phyloP scores from a whole-genome alignment of 805 yeast genomes.

The Hanseniaspora lachancei region DNA sequence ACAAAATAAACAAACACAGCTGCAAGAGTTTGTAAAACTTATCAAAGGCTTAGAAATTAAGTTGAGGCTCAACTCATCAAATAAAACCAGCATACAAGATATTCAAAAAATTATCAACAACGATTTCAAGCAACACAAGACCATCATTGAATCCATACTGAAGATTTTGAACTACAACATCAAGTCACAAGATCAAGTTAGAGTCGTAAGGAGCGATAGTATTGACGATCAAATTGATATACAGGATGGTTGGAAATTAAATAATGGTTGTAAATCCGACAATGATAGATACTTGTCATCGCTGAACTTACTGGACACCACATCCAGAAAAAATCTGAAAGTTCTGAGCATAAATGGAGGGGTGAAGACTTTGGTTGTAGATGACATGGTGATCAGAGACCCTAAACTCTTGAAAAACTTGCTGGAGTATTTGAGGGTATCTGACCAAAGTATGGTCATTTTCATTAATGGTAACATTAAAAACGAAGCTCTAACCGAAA shows the following conservation, averaged over 20 bases:
- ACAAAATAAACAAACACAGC: neutral
- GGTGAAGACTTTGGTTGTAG: constrained; percentile 19
- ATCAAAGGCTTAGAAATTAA: constrained; percentile 7
- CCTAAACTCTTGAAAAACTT: constrained; percentile 22
- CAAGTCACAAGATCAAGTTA: constrained; percentile 22
- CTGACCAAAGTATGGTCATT: constrained; percentile 19
- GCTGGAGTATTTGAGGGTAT: constrained; percentile 20
- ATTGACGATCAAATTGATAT: constrained; percentile 22
- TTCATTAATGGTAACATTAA: constrained; percentile 21
- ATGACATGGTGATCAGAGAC: constrained; percentile 23
- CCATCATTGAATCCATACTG: constrained; percentile 17
- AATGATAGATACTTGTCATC: constrained; percentile 25
- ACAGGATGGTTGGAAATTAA: constrained; percentile 25
- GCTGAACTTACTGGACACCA: constrained; percentile 16
- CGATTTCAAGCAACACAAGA: constrained; percentile 15
- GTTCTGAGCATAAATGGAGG: constrained; percentile 19
- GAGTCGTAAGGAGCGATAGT: constrained; percentile 22
- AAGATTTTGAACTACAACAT: constrained; percentile 21
- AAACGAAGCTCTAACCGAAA: constrained; percentile 24
- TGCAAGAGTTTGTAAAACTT: neutral
- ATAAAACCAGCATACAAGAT: neutral
- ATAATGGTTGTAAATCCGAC: constrained; percentile 21
- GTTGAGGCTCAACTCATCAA: neutral
- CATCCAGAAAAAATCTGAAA: constrained; percentile 17
- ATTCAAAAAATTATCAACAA: neutral